Base-by-base conservation (phyloP, 2,329 filamentous ascomycete species). In the Penicillium concentricum region DNA sequence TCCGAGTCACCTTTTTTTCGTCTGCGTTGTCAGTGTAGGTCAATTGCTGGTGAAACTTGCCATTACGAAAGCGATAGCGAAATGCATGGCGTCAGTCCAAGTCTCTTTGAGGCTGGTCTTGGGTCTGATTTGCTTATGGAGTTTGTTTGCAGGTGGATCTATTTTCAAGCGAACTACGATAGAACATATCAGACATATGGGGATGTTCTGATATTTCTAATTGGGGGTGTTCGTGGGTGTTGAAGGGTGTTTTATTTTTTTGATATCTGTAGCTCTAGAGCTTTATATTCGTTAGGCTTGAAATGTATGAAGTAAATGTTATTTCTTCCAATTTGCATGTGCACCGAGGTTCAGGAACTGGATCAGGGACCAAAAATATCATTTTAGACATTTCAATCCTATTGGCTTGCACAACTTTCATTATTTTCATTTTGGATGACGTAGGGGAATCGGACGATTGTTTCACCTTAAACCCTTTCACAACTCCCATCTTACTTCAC, bases 51-150 rank as follows among this genome's bases (percentile, higher is more conserved):
- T 41, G 30, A 32, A 22, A 47, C 20, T 48, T 32, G 34, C 44
- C 15, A 24, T 48, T 48, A 38, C 51, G 35, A 54, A 54, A 54
- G 44, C 35, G 48, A 43, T 50, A 37, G 37, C 45, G 52, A 54
- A 37, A 37, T 54, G 38, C 52, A 43, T 54, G 38, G 37, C 32
- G 20, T 18, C 45, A 54, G 35, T 34, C 30, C 16, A n/a, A 28
- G 28, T 22, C 45, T 30, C 28, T 37, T 22, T n/a, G 38, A 41
- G 22, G 22, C 46, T 20, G 52, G 15, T n/a, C 32, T 35, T 43
- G 39, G 45, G 45, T 28, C 12, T 43, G 52, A 35, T 37, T 42
- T 54, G 45, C 44, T 42, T 43, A 30, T 50, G 52, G 52, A 50
- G 52, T 54, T 50, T 54, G 20, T 50, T 35, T 43, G 52, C 44